These are phyloP conservation scores for Ochetophila trinervis DNA, from an alignment of 306 rosid species.

Conservation along the genomic window DNA sequence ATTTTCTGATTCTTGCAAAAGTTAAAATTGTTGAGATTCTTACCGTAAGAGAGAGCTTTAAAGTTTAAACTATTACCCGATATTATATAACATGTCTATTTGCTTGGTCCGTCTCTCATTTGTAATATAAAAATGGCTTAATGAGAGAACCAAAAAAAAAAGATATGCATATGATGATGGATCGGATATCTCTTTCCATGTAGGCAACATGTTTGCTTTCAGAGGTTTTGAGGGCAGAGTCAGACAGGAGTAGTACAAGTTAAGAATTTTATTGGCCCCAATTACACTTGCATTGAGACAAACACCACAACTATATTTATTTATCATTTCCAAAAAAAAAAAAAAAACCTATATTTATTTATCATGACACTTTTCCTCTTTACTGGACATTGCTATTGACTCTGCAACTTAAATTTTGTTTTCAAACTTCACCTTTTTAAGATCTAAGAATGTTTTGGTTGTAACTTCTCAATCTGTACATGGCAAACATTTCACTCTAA, in stretches of 20 bases:
- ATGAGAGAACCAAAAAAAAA: neutral
- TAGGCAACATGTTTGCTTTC: constrained; percentile 64
- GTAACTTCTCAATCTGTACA: constrained; percentile 14
- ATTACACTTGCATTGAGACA: constrained; percentile 57
- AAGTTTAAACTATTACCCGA: too few species aligned
- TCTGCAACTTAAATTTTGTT: neutral
- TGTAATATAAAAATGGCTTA: neutral
- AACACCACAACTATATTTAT: constrained; percentile 61
- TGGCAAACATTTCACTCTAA: neutral
- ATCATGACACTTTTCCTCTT: constrained; percentile 10
- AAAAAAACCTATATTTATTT: constrained; percentile 46
- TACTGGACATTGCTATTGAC: neutral
- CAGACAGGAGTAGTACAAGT: constrained; percentile 49
- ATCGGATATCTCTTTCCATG: constrained; percentile 77
- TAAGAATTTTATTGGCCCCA: constrained; percentile 69
- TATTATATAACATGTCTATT: too few species aligned
- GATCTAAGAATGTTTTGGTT: constrained; percentile 9
- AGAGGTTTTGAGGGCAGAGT: constrained; percentile 18
- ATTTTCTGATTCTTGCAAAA: too few species aligned
- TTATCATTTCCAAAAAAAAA: too few species aligned
- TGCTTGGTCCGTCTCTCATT: too few species aligned
- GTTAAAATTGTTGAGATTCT: too few species aligned
- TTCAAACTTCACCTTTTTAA: neutral
- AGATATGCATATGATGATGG: constrained; percentile 23
- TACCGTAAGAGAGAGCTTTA: too few species aligned